A percentile compares a stretch with the other conserved stretches of the same genome.
Conservation (phyloP, 2,329 filamentous ascomycete genomes). For the Colletotrichum agaves region DNA sequence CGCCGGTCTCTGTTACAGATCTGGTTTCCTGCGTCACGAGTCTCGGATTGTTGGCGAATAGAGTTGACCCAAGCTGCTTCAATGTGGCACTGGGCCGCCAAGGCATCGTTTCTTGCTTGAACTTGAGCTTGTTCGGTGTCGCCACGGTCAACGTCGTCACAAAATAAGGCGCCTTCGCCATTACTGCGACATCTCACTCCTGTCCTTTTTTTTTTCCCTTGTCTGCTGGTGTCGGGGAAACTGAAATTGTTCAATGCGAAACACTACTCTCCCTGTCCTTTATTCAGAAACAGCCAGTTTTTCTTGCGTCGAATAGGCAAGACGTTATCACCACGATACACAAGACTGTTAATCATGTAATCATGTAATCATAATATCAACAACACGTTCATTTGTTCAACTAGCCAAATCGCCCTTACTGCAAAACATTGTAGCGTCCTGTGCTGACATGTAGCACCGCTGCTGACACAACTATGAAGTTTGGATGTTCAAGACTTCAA, state of each 20-base stretch:
- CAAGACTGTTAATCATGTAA: constrained; percentile 20
- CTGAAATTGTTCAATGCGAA: constrained; percentile 6
- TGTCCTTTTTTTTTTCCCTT: neutral
- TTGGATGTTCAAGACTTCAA: too few species aligned
- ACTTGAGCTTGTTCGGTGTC: constrained; percentile 28
- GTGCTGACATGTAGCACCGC: too few species aligned
- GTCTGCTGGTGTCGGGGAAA: constrained; percentile 7
- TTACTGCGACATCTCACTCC: neutral
- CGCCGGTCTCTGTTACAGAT: neutral
- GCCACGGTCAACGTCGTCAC: constrained; percentile 12
- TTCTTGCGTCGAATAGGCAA: neutral
- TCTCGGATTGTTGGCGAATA: constrained; percentile 9
- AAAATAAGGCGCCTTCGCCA: neutral
- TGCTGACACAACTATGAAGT: too few species aligned
- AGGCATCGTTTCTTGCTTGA: constrained; percentile 22
- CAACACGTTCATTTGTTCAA: constrained; percentile 13
- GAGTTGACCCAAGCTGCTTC: constrained; percentile 19
- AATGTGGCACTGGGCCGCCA: neutral
- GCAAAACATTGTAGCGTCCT: too few species aligned
- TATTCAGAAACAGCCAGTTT: neutral
- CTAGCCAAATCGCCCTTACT: too few species aligned
- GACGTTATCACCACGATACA: neutral
- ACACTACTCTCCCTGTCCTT: neutral
- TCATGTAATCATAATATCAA: constrained; percentile 26
- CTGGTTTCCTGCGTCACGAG: constrained; percentile 4